Evolutionary conservation across 179 eudicot genomes (phyloP).

Genomic region (Pouteria campechiana): DNA sequence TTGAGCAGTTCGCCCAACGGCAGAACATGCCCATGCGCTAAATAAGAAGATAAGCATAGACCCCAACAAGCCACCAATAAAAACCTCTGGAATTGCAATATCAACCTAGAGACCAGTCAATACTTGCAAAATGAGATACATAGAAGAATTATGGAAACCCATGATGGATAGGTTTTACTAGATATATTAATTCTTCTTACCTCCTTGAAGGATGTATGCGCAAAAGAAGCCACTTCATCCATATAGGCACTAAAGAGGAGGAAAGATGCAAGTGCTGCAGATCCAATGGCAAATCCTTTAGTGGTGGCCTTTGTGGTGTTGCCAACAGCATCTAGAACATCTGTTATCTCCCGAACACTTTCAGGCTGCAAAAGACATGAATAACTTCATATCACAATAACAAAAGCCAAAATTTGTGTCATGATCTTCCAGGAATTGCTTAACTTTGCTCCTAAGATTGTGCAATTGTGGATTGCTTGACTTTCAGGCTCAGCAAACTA

Average conservation of each 20-base stretch:
- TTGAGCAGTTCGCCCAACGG: slow-evolving; percentile 97
- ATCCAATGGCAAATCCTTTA: slow-evolving; percentile 97
- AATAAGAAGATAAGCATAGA: slow-evolving; percentile 96
- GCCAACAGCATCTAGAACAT: slow-evolving; percentile 96
- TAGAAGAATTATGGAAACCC: slow-evolving; percentile 2
- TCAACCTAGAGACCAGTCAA: slow-evolving; percentile 53
- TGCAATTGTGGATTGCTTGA: no score
- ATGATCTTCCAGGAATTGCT: no score
- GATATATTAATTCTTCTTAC: slow-evolving; percentile 19
- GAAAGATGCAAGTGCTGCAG: slow-evolving; percentile 98
- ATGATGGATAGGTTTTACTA: slow-evolving; percentile 5
- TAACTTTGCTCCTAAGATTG: no score
- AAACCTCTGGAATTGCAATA: slow-evolving; percentile 97
- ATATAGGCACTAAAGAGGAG: slow-evolving; percentile 98
- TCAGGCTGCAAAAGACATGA: slow-evolving; percentile 53
- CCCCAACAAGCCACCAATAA: slow-evolving; percentile 90
- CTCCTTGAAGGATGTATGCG: slow-evolving; percentile 65
- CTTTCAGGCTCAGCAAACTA: no score
- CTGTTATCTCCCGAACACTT: slow-evolving; percentile 94
- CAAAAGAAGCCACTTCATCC: slow-evolving; percentile 95
- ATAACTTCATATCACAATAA: no score
- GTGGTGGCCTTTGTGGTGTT: slow-evolving; percentile 99
- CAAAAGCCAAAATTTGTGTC: no score
- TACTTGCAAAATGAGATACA: slow-evolving; percentile 1
- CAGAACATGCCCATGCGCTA: slow-evolving; percentile 99